Evolutionary conservation across 148 eudicot species (phyloP), one percentile per base, ranked within the genome.

Genomic region (Gaultheria prostrata): DNA sequence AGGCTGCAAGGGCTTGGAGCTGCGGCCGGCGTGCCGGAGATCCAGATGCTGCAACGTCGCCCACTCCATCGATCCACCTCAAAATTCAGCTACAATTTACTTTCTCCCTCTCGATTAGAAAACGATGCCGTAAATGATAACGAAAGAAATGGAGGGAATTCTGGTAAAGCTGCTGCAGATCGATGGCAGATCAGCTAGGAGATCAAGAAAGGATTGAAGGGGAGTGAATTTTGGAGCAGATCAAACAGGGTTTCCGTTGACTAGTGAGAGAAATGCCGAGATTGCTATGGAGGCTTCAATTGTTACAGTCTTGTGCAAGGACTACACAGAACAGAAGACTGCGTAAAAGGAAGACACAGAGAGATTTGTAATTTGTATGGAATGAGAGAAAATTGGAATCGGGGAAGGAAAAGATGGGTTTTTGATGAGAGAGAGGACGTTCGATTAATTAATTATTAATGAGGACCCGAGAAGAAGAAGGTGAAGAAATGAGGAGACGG

Each of bases 21-120:
- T 95, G 83, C 97, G 95, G 35, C 97, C 98, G 1, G 93, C 91
- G 83, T 97, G 99, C 48, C 99, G 93, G 83, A 97, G 99, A 93
- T 94, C 99, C 80, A 97, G 86, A 87, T 97, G 99, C 78, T 93
- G 95, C 82, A 97, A 82, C 20, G 99, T 92, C 48, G 94, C 53
- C 98, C 99, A 97, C 98, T 97, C 99, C 99, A 97, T 96, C 43
- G 87, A 80, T 83, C 83, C 20, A 32, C n/a, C 30, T 80, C 54
- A 69, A 73, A 57, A 82, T 87, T 61, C 30, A 65, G 18, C 77
- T 83, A 65, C 18, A 48, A 26, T 15, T 67, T 28, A 9, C 12
- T 46, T 46, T 1, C 35, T 1, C 35, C 73, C 39, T 13, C 20
- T 6, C 70, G 39, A 65, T 30, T 67, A 67, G 18, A 67, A 28